phyloP scores from a whole-genome alignment of 2,329 filamentous ascomycete species.

The Aphanocladium album region DNA sequence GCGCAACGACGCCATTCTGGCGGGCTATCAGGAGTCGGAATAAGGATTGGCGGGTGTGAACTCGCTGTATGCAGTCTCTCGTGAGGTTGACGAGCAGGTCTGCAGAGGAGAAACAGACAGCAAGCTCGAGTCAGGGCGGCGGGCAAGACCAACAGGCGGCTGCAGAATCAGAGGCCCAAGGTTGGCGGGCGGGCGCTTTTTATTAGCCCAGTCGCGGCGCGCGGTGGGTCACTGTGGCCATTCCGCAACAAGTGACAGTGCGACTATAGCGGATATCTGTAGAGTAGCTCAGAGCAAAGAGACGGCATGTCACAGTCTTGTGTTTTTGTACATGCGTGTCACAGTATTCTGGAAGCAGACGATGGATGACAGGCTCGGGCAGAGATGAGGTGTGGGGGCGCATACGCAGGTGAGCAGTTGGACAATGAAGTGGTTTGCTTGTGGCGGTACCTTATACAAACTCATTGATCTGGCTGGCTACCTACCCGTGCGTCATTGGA shows the following conservation, averaged over 20 bases:
- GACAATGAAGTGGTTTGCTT: background rate
- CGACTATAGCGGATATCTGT: background rate
- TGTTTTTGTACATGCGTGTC: background rate
- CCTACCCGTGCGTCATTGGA: background rate
- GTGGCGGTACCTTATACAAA: no score
- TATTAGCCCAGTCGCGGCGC: background rate
- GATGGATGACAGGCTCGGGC: background rate
- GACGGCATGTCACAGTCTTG: background rate
- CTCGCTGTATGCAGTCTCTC: background rate
- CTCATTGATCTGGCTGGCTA: no score
- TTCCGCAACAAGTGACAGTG: background rate
- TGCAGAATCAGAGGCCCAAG: background rate
- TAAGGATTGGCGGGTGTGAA: background rate
- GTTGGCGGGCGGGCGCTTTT: conserved; percentile 2
- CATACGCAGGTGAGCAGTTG: background rate
- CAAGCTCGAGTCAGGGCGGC: background rate
- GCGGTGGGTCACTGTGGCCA: background rate
- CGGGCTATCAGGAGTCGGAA: background rate
- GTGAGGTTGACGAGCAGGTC: background rate
- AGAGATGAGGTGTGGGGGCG: background rate
- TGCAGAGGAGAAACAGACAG: background rate
- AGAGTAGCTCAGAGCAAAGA: background rate
- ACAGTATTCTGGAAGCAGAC: background rate
- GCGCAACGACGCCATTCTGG: conserved; percentile 21
- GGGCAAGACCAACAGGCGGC: conserved; percentile 1